Base-by-base conservation (phyloP, 2,329 filamentous ascomycete genomes). In the Akanthomyces uredinophilus region DNA sequence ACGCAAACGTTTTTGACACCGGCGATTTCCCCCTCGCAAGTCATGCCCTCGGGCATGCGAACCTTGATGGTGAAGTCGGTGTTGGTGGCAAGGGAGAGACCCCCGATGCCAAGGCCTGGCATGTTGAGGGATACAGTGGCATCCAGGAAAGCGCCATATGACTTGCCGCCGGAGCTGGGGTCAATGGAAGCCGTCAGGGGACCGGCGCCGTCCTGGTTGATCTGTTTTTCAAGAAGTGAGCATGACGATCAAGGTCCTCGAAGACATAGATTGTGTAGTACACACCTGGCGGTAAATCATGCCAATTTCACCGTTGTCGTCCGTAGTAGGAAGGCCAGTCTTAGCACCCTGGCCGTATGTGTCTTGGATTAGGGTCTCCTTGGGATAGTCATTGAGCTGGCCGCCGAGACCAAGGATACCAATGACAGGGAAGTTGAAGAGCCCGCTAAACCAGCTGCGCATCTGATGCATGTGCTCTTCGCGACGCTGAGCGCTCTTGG, bases 181-280 rank as follows among this genome's bases (percentile, higher is more conserved):
- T 87, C 85, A 57, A 87, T 77, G 50, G 77, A 75, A 18, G 85
- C 85, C 47, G 76, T 80, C 27, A 87, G 73, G 1, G 84, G 84
- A 4, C 85, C 85, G 0, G 85, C 85, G 27, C 85, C 85, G 68
- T 87, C 85, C 73, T 87, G 84, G 79, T 88, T 87, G 75, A 87
- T 82, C 74, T 88, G 84, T 7, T 37, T 0, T n/a, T 20, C 6
- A 5, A 53, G 24, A 10, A 5, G 3, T 44, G 2, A n/a, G n/a
- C n/a, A n/a, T n/a, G n/a, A n/a, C n/a, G n/a, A n/a, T n/a, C n/a
- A n/a, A n/a, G n/a, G n/a, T n/a, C n/a, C n/a, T 22, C n/a, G 27
- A n/a, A n/a, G n/a, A n/a, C n/a, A n/a, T n/a, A n/a, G n/a, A n/a
- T n/a, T n/a, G n/a, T n/a, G 37, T 41, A 14, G 14, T 10, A 62